Evolutionary conservation across 768 basidiomycete genomes (phyloP), one percentile per base, ranked within the genome.

Genomic region (Termitomyces sp.): DNA sequence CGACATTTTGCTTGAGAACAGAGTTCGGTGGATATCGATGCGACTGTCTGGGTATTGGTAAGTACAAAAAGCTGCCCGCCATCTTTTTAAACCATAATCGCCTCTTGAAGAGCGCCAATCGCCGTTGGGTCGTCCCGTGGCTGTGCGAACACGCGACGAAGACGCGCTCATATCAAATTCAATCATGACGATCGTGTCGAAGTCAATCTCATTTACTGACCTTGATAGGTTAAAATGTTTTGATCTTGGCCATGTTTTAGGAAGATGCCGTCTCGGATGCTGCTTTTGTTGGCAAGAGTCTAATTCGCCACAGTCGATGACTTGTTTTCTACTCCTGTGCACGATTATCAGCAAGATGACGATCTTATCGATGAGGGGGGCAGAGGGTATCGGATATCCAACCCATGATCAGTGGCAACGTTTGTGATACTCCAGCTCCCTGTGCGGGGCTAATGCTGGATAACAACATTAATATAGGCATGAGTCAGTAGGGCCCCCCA

Each of bases 281-380:
- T 39, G 22, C 24, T 54, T 55, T n/a, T 56, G n/a, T 40, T 55
- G 28, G 39, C 28, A 32, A 55, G 28, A 42, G 39, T 42, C 40
- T 32, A 32, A 44, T 33, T 55, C 39, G 22, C 38, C 8, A 54
- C 16, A 16, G 22, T 28, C 7, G 39, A 55, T 55, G 54, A 32
- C 46, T 40, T 35, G 15, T 40, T n/a, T 57, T 32, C 50, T 36
- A 51, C 46, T 33, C 50, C 7, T 33, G 33, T 33, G 39, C 33
- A 57, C 40, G 60, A 61, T 61, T 61, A 61, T 61, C 60, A 45
- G 59, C 32, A 39, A 55, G 53, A 55, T 49, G 58, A 20, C 35
- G 40, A 61, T 61, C 55, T 61, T 61, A 61, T 61, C 60, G 60
- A 61, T 61, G 45, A 40, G 35, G 28, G 12, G 40, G 50, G 60